phyloP scores from a whole-genome alignment of 371 early-diverging fungal genomes.

The Apophysomyces variabilis region DNA sequence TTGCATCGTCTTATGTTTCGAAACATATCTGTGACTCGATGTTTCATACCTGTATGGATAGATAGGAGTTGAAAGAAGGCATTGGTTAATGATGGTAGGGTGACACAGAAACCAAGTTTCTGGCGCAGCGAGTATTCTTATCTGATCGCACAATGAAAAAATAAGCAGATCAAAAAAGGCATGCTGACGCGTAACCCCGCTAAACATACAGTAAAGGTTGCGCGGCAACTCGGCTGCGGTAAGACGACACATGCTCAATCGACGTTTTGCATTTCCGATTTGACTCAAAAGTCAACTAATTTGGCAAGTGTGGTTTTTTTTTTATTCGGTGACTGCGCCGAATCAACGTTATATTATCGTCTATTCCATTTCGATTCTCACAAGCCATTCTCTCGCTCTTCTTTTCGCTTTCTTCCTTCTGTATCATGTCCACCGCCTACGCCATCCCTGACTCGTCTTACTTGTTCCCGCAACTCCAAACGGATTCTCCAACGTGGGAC shows the following conservation, averaged over 20 bases:
- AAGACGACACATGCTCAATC: background rate
- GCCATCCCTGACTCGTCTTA: background rate
- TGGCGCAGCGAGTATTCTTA: background rate
- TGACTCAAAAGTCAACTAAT: constrained; percentile 1
- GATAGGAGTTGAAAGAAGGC: no score
- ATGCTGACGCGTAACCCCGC: constrained; percentile 7
- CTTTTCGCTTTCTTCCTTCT: background rate
- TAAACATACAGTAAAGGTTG: background rate
- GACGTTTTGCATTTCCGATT: background rate
- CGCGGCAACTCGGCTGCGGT: constrained; percentile 2
- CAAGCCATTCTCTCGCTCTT: background rate
- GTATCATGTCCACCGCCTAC: background rate
- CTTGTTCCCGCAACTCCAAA: background rate
- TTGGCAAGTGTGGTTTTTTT: background rate
- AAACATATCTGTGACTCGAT: no score
- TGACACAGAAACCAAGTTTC: no score
- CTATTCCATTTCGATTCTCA: no score
- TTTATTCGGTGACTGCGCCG: constrained; percentile 4
- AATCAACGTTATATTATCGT: background rate
- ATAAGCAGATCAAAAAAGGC: constrained; percentile 1
- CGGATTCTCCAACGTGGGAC: background rate
- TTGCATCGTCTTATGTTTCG: no score
- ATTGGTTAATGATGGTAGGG: no score
- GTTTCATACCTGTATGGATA: no score
- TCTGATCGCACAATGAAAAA: constrained; percentile 2